Base-by-base conservation (phyloP, 73 alveolate species). In the Tetrahymena malaccensis region DNA sequence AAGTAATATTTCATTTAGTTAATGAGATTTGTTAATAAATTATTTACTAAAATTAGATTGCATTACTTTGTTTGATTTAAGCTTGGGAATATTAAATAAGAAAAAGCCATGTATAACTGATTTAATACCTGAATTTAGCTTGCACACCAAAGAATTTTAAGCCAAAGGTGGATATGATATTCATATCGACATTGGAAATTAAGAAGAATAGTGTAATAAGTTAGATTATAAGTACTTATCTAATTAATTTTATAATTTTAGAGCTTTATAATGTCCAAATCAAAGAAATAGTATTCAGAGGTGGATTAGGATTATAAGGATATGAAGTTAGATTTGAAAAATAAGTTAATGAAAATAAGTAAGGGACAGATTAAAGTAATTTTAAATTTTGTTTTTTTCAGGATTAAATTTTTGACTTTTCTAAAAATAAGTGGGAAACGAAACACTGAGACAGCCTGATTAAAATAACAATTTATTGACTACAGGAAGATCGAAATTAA, bases 151-250 rank as follows among this genome's bases (percentile, higher is more conserved):
- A 85, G 97, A 95, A 22, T 95, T 22, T 50, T 83, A 85, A n/a
- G 89, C 34, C 22, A 95, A 95, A 85, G 43, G 93, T 27, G 97
- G 97, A 21, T 94, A 93, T 89, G 97, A 95, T 85, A 93, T 93
- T 15, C 84, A 50, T 10, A 95, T 95, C 8, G 94, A 95, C 22
- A 85, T 95, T 55, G 94, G 94, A 57, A 95, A 95, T 58, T 50
- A 43, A 95, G 97, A 95, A 55, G 43, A 89, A 25, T n/a, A 55
- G 34, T 85, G 93, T 34, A 21, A 95, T 89, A 84, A 94, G 9
- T 37, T 35, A 50, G 85, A 33, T 35, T 43, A 85, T 31, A 50
- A 50, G 33, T 44, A 55, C 10, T 84, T 58, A 55, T 93, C 85
- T 21, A 89, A 95, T 85, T 85, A 85, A 38, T 21, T 22, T 12